Conservation (phyloP, 805 yeast genomes). For the Kodamaea neixiangensis region DNA sequence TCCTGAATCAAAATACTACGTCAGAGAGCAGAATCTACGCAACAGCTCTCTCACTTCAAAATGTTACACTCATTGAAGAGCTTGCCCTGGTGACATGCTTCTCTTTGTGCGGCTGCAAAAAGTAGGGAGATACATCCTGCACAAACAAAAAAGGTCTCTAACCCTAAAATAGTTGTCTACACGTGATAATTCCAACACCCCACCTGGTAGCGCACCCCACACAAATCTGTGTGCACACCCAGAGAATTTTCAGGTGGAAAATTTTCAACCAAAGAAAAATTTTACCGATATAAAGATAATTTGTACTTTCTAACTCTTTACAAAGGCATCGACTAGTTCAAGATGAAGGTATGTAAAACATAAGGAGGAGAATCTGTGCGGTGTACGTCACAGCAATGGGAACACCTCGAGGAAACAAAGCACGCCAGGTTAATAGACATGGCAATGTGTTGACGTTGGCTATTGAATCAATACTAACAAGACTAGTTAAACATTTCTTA, state of each 20-base stretch:
- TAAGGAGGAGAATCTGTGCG: not conserved
- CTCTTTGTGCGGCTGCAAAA: too few relatives aligned
- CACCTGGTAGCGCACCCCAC: slow-evolving; percentile 9
- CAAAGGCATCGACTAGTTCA: slow-evolving; percentile 34
- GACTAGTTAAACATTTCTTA: slow-evolving; percentile 94
- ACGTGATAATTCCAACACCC: slow-evolving; percentile 5
- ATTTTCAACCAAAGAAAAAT: slow-evolving; percentile 9
- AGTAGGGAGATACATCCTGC: too few relatives aligned
- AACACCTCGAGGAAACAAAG: not conserved
- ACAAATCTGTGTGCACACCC: slow-evolving; percentile 4
- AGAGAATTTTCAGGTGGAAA: slow-evolving; percentile 8
- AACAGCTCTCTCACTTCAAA: too few relatives aligned
- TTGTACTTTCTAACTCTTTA: slow-evolving; percentile 27
- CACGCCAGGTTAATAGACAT: not conserved
- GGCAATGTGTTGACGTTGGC: not conserved
- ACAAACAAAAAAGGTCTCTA: slow-evolving; percentile 3
- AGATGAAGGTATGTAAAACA: slow-evolving; percentile 45
- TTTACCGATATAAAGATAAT: slow-evolving; percentile 10
- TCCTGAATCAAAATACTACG: too few relatives aligned
- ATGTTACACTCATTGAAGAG: too few relatives aligned
- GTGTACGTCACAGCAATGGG: not conserved
- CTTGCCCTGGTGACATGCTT: too few relatives aligned
- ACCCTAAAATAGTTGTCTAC: slow-evolving; percentile 3
- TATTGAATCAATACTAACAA: slow-evolving; percentile 12
- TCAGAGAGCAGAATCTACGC: too few relatives aligned